Base-by-base conservation (phyloP, 805 yeast genomes). In the Sugiyamaella mastotermitis region DNA sequence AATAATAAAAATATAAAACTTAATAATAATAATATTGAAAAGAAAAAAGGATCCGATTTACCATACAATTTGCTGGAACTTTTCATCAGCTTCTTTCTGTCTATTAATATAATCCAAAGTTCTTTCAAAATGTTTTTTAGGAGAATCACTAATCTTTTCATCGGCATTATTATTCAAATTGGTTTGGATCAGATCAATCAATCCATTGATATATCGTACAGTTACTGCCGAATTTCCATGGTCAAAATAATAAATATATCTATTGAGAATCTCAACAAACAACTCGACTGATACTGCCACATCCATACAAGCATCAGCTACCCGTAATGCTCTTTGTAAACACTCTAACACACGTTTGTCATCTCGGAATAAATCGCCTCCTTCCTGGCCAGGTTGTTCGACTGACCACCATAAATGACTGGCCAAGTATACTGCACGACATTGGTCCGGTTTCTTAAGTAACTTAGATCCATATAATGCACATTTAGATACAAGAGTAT, bases 361-460 rank as follows among this genome's bases (percentile, higher is more conserved):
- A 43, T 68, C 72, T 33, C 74, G 54, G 53, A 61, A 65, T 42
- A 65, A 38, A 22, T 52, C 57, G 11, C 61, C 56, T 1, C 61
- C 65, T 17, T 61, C 62, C 18, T 68, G 72, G 40, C 66, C 74
- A 15, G 71, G 66, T 13, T 69, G 71, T 43, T 83, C 87, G 17
- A 80, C 77, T 53, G 90, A 82, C 92, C 94, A 84, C 96, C 96
- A 92, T 34, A 92, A 63, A 60, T 92, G 97, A 1, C 95, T 79
- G 30, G 95, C 88, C 36, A 76, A 61, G 56, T 83, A 85, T 4
- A 87, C 94, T 0, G 95, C 80, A 11, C 97, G 75, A 58, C 97
- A 88, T 60, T 92, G 98, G 53, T 90, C 97, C 24, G 92, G 87
- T 58, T 90, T 90, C 58, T 84, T 86, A 52, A 90, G 68, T 35